Evolutionary conservation across 371 early-diverging fungal genomes (phyloP).

Genomic region (Mucor piriformis): DNA sequence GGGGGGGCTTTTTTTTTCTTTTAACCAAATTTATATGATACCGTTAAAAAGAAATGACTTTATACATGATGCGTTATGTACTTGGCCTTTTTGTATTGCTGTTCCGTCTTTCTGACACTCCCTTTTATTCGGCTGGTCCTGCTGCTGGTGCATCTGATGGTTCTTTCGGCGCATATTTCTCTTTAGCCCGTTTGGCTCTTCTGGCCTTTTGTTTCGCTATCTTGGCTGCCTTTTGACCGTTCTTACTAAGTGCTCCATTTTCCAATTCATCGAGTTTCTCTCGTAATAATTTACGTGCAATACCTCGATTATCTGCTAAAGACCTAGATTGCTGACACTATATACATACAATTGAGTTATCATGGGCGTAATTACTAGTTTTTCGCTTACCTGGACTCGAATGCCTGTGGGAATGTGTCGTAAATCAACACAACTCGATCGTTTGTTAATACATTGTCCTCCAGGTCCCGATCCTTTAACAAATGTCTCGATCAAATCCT

Average conservation of each 20-base stretch:
- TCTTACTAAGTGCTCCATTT: conserved; percentile 72
- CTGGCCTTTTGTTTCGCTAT: conserved; percentile 62
- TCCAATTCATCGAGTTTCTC: conserved; percentile 70
- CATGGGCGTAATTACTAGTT: no score
- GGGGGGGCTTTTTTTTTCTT: neutral
- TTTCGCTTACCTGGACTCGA: conserved; percentile 58
- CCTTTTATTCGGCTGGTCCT: neutral
- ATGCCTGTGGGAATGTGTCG: conserved; percentile 85
- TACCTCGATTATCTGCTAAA: conserved; percentile 73
- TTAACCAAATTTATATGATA: neutral
- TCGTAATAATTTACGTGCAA: conserved; percentile 71
- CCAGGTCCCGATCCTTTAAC: conserved; percentile 91
- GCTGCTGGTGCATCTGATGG: neutral
- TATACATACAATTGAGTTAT: neutral
- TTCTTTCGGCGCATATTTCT: conserved; percentile 38
- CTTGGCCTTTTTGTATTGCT: neutral
- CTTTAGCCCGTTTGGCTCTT: conserved; percentile 53
- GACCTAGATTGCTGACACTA: conserved; percentile 84
- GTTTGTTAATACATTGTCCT: conserved; percentile 94
- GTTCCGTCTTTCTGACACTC: neutral
- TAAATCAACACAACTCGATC: conserved; percentile 82
- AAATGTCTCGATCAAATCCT: conserved; percentile 85
- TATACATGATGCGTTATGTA: conserved; percentile 2
- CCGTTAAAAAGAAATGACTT: neutral
- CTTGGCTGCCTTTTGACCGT: conserved; percentile 66